These are phyloP conservation scores for Thermothielavioides terrestris DNA, from an alignment of 495 filamentous ascomycete genomes.

Conservation along the genomic window DNA sequence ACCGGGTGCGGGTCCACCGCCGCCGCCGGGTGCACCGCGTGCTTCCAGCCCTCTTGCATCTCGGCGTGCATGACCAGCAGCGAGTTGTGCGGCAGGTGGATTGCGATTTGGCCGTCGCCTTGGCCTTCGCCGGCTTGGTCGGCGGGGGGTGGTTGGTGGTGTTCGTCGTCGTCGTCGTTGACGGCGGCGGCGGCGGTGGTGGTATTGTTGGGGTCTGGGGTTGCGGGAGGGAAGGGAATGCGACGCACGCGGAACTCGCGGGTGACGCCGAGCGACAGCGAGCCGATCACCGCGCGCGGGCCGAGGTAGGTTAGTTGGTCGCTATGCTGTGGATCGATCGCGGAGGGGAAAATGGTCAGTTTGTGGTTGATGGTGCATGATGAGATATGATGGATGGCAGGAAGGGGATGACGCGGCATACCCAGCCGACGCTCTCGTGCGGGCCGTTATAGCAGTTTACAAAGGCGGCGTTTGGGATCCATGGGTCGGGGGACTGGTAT, in stretches of 20 bases:
- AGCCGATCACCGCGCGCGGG: slow-evolving; percentile 79
- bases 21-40: slow-evolving; percentile 63
- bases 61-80: slow-evolving; percentile 91
- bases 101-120: slow-evolving; percentile 82
- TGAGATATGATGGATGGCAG: too few species aligned
- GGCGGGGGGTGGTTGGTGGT: slow-evolving; percentile 7
- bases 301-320: slow-evolving; percentile 93
- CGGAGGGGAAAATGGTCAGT: neutral
- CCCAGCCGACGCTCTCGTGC: slow-evolving; percentile 71
- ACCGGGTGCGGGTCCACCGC: slow-evolving; percentile 76
- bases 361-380: neutral
- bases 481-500: slow-evolving; percentile 61
- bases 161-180: slow-evolving; percentile 8
- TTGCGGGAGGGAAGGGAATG: slow-evolving; percentile 54
- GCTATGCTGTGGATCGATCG: slow-evolving; percentile 49
- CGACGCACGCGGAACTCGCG: slow-evolving; percentile 83
- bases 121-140: slow-evolving; percentile 63
- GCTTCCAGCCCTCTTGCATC: slow-evolving; percentile 77
- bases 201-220: slow-evolving; percentile 27
- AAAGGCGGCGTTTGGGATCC: slow-evolving; percentile 83
- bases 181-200: neutral
- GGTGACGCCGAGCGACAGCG: slow-evolving; percentile 78
- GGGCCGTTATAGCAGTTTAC: slow-evolving; percentile 87
- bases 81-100: slow-evolving; percentile 90
- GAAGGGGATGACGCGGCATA: slow-evolving; percentile 1